Percentiles rank a stretch among this genome's conserved stretches.
phyloP scores from a whole-genome alignment of 1,284 basidiomycete species.

The Heliocybe sulcata region DNA sequence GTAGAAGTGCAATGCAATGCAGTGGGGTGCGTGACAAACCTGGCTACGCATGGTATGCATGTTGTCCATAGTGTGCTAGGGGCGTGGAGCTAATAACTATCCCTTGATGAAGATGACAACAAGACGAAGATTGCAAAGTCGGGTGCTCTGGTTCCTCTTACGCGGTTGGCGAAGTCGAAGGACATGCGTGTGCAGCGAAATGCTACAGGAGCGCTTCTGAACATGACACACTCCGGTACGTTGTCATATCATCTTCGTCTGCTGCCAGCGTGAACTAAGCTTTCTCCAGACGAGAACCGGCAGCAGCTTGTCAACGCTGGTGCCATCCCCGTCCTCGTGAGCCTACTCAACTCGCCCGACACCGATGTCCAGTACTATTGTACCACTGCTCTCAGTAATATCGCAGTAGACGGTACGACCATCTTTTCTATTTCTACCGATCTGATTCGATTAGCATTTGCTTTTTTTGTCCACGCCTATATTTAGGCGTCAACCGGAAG shows the following conservation, averaged over 20 bases:
- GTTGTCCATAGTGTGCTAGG: background rate
- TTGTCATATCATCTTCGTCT: conserved; percentile 8
- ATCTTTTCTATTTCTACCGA: background rate
- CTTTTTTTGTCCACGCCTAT: conserved; percentile 3
- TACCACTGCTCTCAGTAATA: conserved; percentile 97
- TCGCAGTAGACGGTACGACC: conserved; percentile 84
- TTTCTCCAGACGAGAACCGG: conserved; percentile 83
- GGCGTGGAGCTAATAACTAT: background rate
- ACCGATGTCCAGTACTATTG: conserved; percentile 99
- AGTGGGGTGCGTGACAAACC: conserved; percentile 99
- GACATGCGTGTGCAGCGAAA: conserved; percentile 99
- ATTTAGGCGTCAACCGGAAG: conserved; percentile 84
- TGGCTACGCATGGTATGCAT: conserved; percentile 89
- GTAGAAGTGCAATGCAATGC: conserved; percentile 99
- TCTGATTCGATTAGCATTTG: background rate
- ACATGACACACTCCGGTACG: conserved; percentile 98
- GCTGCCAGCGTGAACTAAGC: conserved; percentile 5
- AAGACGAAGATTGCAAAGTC: conserved; percentile 99
- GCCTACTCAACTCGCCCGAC: conserved; percentile 92
- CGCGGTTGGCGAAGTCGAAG: conserved; percentile 93
- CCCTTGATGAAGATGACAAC: conserved; percentile 85
- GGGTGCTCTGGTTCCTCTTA: conserved; percentile 94
- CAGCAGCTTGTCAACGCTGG: conserved; percentile 99
- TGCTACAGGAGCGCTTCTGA: conserved; percentile 95
- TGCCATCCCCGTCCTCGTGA: conserved; percentile 96